A percentile compares a stretch with the other conserved stretches of the same genome.
Evolutionary conservation across 306 rosid genomes (phyloP).

Genomic region (Vigna trinervia): DNA sequence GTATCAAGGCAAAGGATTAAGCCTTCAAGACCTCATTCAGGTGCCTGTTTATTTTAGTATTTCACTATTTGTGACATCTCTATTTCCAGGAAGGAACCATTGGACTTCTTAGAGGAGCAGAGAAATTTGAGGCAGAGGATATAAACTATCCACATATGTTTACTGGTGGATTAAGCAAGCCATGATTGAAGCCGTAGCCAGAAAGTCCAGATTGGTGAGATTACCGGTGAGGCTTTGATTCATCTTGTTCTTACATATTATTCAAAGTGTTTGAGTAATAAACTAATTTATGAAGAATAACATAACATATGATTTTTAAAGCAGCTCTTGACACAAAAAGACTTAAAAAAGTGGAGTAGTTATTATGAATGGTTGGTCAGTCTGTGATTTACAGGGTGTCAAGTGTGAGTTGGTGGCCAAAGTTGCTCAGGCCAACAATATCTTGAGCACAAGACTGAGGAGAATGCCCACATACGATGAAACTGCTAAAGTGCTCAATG

Average conservation of each 20-base stretch:
- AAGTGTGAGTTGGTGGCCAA: constrained; percentile 63
- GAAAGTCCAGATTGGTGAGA: constrained; percentile 70
- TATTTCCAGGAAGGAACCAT: constrained; percentile 79
- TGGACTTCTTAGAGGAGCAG: constrained; percentile 82
- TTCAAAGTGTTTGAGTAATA: background rate
- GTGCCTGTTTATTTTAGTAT: constrained; percentile 48
- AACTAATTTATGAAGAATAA: no score
- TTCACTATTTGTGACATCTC: constrained; percentile 15
- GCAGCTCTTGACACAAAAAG: background rate
- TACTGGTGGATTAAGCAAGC: constrained; percentile 95
- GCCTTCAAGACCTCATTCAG: constrained; percentile 84
- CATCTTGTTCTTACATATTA: background rate
- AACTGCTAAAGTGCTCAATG: constrained; percentile 54
- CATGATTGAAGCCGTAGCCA: constrained; percentile 72
- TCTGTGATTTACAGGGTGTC: constrained; percentile 66
- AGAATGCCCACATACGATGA: constrained; percentile 67
- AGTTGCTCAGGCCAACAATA: constrained; percentile 63
- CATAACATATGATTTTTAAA: background rate
- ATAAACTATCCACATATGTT: constrained; percentile 78
- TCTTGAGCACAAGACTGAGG: constrained; percentile 53
- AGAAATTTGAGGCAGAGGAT: constrained; percentile 78
- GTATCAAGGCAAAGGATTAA: constrained; percentile 80
- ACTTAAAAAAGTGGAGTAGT: constrained; percentile 44
- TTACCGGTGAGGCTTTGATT: constrained; percentile 67
- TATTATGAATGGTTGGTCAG: constrained; percentile 79